Conservation (phyloP, 805 yeast genomes). For the Wickerhamomyces bovis region DNA sequence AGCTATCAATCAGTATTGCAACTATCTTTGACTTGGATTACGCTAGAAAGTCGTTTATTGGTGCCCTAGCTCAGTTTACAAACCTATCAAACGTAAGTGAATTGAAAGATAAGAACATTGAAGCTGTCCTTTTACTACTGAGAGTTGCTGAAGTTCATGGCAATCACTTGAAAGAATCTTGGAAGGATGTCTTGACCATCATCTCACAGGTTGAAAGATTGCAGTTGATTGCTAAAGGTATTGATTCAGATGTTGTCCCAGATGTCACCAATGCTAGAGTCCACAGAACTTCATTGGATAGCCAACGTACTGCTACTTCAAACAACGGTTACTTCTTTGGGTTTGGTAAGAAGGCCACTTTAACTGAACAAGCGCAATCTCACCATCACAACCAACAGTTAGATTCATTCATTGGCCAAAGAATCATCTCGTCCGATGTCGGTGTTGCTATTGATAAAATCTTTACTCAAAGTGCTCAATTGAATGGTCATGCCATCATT, state of each 20-base stretch:
- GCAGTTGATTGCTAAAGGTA: slow-evolving; percentile 82
- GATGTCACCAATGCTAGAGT: slow-evolving; percentile 72
- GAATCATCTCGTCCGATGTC: slow-evolving; percentile 58
- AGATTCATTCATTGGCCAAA: slow-evolving; percentile 48
- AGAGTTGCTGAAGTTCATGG: slow-evolving; percentile 79
- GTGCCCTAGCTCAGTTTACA: slow-evolving; percentile 84
- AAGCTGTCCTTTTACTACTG: slow-evolving; percentile 68
- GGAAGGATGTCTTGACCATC: slow-evolving; percentile 78
- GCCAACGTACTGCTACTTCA: slow-evolving; percentile 33
- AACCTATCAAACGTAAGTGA: slow-evolving; percentile 74
- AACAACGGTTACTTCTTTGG: slow-evolving; percentile 46
- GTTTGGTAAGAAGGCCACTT: slow-evolving; percentile 48
- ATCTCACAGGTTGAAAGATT: slow-evolving; percentile 89
- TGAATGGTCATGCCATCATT: slow-evolving; percentile 79
- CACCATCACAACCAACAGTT: slow-evolving; percentile 69
- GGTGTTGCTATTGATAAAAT: slow-evolving; percentile 82
- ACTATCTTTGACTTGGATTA: slow-evolving; percentile 77
- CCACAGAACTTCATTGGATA: slow-evolving; percentile 45
- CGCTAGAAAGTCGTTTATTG: slow-evolving; percentile 83
- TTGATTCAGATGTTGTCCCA: slow-evolving; percentile 77
- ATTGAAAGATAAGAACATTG: slow-evolving; percentile 71
- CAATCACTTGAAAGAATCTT: slow-evolving; percentile 61
- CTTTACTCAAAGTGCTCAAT: slow-evolving; percentile 72
- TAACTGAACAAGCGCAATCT: slow-evolving; percentile 61
- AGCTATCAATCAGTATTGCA: slow-evolving; percentile 74